phyloP scores from a whole-genome alignment of 495 filamentous ascomycete species.

The Coniosporium apollinis region DNA sequence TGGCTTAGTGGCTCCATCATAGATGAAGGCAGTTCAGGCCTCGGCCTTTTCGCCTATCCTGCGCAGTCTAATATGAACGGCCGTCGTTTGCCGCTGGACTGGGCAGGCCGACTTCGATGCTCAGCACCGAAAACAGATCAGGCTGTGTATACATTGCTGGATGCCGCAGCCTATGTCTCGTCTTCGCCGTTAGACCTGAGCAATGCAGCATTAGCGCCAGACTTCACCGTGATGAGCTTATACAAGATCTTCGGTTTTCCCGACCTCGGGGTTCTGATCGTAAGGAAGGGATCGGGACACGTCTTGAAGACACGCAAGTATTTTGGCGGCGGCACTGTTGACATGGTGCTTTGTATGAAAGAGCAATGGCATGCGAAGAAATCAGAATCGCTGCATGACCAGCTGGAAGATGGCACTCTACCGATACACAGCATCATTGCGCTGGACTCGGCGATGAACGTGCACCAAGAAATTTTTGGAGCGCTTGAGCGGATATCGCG shows the following conservation, averaged over 20 bases:
- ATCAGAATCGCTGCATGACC: constrained; percentile 52
- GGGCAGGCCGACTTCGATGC: constrained; percentile 41
- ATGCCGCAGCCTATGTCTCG: constrained; percentile 71
- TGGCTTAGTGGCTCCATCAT: constrained; percentile 38
- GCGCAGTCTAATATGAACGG: constrained; percentile 92
- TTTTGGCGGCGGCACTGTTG: constrained; percentile 93
- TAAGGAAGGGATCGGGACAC: constrained; percentile 49
- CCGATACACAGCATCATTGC: constrained; percentile 82
- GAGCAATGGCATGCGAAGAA: constrained; percentile 65
- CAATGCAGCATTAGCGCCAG: constrained; percentile 43
- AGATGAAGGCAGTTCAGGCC: constrained; percentile 12
- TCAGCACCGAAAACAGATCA: constrained; percentile 7
- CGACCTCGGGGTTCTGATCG: constrained; percentile 74
- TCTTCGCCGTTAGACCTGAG: constrained; percentile 62
- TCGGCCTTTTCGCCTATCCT: constrained; percentile 62
- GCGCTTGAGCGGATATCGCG: constrained; percentile 51
- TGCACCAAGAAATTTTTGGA: constrained; percentile 51
- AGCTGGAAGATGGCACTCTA: constrained; percentile 77
- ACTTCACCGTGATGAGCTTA: constrained; percentile 81
- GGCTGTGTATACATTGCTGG: constrained; percentile 56
- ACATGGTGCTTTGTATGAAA: constrained; percentile 48
- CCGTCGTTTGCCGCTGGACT: constrained; percentile 52
- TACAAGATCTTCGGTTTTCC: constrained; percentile 98
- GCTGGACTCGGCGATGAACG: constrained; percentile 51
- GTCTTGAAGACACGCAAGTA: constrained; percentile 52